Conservation (phyloP, 495 filamentous ascomycete species). For the Aspergillus cristatus region DNA sequence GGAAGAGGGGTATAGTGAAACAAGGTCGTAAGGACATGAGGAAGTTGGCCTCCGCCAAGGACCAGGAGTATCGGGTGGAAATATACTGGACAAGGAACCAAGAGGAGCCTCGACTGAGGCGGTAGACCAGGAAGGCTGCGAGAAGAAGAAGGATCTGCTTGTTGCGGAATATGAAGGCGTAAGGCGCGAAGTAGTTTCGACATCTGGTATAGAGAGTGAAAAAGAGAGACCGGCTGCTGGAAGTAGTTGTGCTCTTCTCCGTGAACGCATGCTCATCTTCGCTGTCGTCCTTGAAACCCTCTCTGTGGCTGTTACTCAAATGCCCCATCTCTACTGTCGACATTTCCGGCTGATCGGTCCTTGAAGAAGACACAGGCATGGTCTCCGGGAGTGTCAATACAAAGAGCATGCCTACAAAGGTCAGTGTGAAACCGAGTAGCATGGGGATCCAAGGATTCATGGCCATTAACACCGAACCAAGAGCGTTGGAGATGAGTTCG, state of each 20-base stretch:
- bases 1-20: constrained; percentile 42
- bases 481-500: constrained; percentile 44
- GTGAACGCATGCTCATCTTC: constrained; percentile 12
- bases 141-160: constrained; percentile 39
- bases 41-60: constrained; percentile 45
- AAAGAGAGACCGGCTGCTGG: constrained; percentile 8
- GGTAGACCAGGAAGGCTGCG: constrained; percentile 42
- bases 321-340: constrained; percentile 1
- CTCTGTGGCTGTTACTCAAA: constrained; percentile 1
- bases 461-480: constrained; percentile 49
- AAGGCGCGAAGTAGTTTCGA: constrained; percentile 23
- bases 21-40: constrained; percentile 41
- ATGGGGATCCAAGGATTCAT: constrained; percentile 47
- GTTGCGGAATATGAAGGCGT: constrained; percentile 37
- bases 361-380: constrained; percentile 26
- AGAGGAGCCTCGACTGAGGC: constrained; percentile 40
- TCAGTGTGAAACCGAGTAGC: constrained; percentile 33
- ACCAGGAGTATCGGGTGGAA: constrained; percentile 47
- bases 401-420: constrained; percentile 29
- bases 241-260: background rate
- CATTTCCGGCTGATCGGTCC: constrained; percentile 13
- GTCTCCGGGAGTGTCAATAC: constrained; percentile 46
- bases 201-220: constrained; percentile 9
- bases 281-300: constrained; percentile 7
- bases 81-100: constrained; percentile 49